Conservation (phyloP, 2,329 filamentous ascomycete species). For the Aspergillus sp. region DNA sequence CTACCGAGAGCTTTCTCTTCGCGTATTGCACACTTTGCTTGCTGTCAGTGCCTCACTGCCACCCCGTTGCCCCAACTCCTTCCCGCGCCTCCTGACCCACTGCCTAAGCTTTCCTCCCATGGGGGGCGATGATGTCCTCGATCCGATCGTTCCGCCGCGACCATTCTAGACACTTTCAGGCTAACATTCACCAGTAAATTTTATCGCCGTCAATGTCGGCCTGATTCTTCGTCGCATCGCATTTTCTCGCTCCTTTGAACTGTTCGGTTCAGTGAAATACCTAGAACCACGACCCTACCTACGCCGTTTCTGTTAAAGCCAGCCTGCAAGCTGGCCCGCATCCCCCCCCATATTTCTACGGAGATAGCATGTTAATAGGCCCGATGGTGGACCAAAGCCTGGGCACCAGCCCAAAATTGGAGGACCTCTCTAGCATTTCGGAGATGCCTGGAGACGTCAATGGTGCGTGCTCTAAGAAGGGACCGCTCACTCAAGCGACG, state of each 20-base stretch:
- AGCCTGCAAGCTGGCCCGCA: neutral
- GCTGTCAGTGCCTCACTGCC: neutral
- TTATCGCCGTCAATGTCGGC: conserved; percentile 12
- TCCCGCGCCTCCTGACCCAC: conserved; percentile 4
- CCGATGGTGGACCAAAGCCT: conserved; percentile 40
- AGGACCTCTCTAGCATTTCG: conserved; percentile 43
- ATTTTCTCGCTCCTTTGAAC: neutral
- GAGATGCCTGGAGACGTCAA: conserved; percentile 39
- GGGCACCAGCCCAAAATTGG: conserved; percentile 35
- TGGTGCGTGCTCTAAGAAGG: conserved; percentile 28
- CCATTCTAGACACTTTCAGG: neutral
- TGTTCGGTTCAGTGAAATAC: neutral
- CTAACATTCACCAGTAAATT: conserved; percentile 13
- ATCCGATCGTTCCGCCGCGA: neutral
- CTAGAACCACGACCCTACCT: neutral
- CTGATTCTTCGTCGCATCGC: neutral
- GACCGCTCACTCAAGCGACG: conserved; percentile 6
- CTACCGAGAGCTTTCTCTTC: neutral
- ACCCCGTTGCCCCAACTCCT: neutral
- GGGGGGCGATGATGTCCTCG: neutral
- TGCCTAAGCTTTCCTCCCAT: neutral
- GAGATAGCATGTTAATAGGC: conserved; percentile 35
- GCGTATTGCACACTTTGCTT: neutral
- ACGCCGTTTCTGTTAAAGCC: neutral
- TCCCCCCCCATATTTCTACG: neutral